These are phyloP conservation scores for Cercospora janseana DNA, from an alignment of 2,329 filamentous ascomycete species.

Conservation along the genomic window DNA sequence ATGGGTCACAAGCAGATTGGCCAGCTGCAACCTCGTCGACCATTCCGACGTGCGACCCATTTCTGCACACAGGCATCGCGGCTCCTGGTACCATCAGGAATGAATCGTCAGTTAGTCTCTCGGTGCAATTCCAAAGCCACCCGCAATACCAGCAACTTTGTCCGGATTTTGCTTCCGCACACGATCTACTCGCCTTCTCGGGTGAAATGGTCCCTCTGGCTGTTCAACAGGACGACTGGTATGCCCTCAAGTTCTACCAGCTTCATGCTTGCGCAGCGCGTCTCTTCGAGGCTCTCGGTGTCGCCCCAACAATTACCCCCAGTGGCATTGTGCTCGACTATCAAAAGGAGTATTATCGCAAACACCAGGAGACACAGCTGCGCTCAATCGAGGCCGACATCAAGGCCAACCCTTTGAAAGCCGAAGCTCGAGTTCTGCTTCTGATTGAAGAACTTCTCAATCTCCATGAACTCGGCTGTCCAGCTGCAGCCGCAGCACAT, in stretches of 20 bases:
- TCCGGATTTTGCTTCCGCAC: background rate
- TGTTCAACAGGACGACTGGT: conserved; percentile 13
- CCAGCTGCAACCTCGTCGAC: background rate
- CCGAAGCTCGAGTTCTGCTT: conserved; percentile 21
- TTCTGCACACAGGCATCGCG: no score
- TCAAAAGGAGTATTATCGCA: conserved; percentile 14
- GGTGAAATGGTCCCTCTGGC: conserved; percentile 3
- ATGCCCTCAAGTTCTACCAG: background rate
- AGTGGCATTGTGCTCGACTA: conserved; percentile 5
- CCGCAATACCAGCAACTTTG: background rate
- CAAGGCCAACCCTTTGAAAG: background rate
- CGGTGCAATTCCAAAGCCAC: background rate
- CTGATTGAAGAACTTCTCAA: conserved; percentile 16
- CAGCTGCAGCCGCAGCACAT: conserved; percentile 8
- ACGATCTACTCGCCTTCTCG: background rate
- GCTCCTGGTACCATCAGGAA: no score
- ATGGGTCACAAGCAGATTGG: background rate
- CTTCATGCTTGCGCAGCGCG: conserved; percentile 12
- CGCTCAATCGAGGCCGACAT: conserved; percentile 2
- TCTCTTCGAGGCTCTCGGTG: conserved; percentile 13
- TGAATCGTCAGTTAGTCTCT: no score
- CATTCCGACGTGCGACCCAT: no score
- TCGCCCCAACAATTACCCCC: background rate
- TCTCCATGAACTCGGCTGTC: conserved; percentile 18
- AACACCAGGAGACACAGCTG: conserved; percentile 15